These are phyloP conservation scores for Pseudogymnoascus pannorum DNA, from an alignment of 2,329 filamentous ascomycete species.

Conservation along the genomic window DNA sequence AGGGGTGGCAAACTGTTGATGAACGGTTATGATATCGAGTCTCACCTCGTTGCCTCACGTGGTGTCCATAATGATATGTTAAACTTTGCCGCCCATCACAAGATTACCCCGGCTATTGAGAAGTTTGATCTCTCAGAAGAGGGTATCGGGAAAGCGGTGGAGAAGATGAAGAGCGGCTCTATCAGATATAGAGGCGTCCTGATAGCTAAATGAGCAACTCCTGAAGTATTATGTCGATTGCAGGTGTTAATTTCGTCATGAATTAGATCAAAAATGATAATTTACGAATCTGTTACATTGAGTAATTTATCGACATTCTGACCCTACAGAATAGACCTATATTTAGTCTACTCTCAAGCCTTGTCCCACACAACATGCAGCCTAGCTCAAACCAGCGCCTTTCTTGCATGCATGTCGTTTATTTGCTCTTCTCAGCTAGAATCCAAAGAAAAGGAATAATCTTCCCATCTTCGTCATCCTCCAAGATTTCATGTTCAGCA, in stretches of 20 bases:
- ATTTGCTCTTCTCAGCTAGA: slow-evolving; percentile 10
- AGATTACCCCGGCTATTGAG: slow-evolving; percentile 17
- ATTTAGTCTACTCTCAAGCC: no score
- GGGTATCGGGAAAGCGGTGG: slow-evolving; percentile 14
- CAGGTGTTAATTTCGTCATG: background rate
- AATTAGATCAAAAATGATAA: background rate
- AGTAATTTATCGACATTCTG: background rate
- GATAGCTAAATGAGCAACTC: background rate
- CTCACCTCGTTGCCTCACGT: slow-evolving; percentile 15
- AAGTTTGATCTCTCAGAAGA: slow-evolving; percentile 15
- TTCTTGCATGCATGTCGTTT: background rate
- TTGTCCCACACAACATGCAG: background rate
- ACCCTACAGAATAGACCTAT: background rate
- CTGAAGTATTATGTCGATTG: background rate
- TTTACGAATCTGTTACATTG: background rate
- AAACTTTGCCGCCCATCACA: slow-evolving; percentile 15
- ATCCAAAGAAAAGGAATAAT: slow-evolving; percentile 14
- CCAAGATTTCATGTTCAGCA: slow-evolving; percentile 3
- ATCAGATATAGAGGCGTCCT: slow-evolving; percentile 19
- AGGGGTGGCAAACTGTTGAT: slow-evolving; percentile 13
- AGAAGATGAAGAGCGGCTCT: slow-evolving; percentile 16
- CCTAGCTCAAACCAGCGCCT: background rate
- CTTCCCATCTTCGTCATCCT: slow-evolving; percentile 11
- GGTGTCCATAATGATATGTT: slow-evolving; percentile 18
- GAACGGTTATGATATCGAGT: slow-evolving; percentile 15